Evolutionary conservation across 345 rosid species (phyloP), one percentile per base, ranked within the genome.

Genomic region (Salix koriyanagi): DNA sequence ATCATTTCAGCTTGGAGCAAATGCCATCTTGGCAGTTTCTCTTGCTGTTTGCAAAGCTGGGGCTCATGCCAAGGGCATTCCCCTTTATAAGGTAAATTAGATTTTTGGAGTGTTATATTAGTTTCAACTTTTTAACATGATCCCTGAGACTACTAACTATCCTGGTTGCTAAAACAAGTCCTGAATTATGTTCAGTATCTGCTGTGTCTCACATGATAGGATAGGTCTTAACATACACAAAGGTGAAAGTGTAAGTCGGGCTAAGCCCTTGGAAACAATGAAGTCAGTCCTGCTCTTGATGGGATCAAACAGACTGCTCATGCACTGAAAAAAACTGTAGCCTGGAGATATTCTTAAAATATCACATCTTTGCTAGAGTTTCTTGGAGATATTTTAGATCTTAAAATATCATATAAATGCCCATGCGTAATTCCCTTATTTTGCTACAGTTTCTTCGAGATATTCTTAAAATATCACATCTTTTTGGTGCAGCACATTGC

Each of bases 1-100:
- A 5, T 36, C 60, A 25, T 61, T 61, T 65, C 83, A 89, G 92
- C 92, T 90, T 44, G 94, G 90, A 85, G 92, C 94, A 80, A 90
- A 90, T 83, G 92, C 91, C 71, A 89, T 86, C 65, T 81, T 91
- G 76, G 92, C 94, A 25, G 94, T 89, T 64, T 91, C 94, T 50
- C 94, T 90, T 42, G 94, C 89, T 30, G 85, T 89, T 78, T 90
- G 94, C 84, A 89, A 90, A 77, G 91, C 90, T 19, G 94, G 94
- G 25, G 90, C 94, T 77, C 82, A 78, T 69, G 91, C 77, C 77
- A 89, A 89, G 85, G 90, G 88, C 71, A 85, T 89, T 71, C 90
- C 92, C 66, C 91, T 90, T 42, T 90, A 90, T 84, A 82, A 89
- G 89, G 94, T 88, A 70, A 64, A 21, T 70, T 19, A 41, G 11